Base-by-base conservation (phyloP, 805 yeast species). In the Sungouiella thailandica region DNA sequence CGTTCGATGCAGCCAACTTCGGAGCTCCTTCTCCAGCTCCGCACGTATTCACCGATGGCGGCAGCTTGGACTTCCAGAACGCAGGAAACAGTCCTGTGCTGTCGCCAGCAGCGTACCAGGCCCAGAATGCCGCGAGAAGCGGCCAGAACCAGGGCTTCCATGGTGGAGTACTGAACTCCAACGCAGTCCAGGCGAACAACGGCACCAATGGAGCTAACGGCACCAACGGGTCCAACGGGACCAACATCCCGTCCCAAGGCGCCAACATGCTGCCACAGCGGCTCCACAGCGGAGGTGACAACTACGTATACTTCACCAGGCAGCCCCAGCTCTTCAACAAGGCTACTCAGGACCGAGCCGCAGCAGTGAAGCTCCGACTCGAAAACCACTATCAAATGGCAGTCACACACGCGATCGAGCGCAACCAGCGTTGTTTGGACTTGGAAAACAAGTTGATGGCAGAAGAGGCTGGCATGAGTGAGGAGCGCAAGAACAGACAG, bases 321-420 rank as follows among this genome's bases (percentile, higher is more conserved):
- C 87, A 83, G 49, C 96, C 96, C 1, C 88, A 83, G 43, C 62
- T 73, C 49, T 70, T 87, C 48, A 73, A 83, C n/a, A 79, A 82
- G 46, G 51, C 70, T 5, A 71, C 93, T 0, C 94, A 83, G 49
- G 96, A 88, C 49, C 79, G 78, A 47, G 87, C 96, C 0, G 79
- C 94, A 0, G 85, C 90, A 2, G 78, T 85, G 28, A 87, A 86
- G 57, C 68, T 88, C 40, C 80, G 80, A 45, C 65, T 88, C 31
- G 96, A 88, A 54, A 86, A 86, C 52, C 85, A 77, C 54, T 88
- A 87, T 60, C 86, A 86, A 44, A 77, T 84, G 56, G 78, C 89
- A 12, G 94, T 89, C 18, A 75, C 77, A 35, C 94, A 88, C 56
- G 97, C 98, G 0, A 88, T 93, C 41, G 98, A 93, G 58, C 71